Percentiles rank a stretch among this genome's conserved stretches.
phyloP scores from a whole-genome alignment of 148 eudicot genomes.

The Drosera capensis region DNA sequence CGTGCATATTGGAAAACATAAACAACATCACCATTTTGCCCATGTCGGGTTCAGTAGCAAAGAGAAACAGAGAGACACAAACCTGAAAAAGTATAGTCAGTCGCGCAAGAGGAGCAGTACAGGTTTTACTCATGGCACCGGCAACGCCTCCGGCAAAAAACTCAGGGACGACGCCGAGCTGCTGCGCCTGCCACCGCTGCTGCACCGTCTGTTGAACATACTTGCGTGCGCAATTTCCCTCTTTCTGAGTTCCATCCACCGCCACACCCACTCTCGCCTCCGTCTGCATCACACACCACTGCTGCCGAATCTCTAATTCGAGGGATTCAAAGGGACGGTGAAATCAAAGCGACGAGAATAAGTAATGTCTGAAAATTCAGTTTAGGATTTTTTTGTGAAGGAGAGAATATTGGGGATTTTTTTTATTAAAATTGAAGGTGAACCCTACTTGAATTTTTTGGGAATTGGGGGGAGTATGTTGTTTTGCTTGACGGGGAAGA shows the following conservation, averaged over 20 bases:
- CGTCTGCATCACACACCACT: conserved; percentile 44
- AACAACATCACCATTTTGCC: neutral
- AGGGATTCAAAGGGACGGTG: too few relatives aligned
- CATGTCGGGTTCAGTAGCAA: neutral
- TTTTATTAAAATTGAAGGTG: too few relatives aligned
- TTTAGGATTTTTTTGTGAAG: too few relatives aligned
- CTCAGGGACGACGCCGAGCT: conserved; percentile 42
- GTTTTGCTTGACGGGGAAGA: too few relatives aligned
- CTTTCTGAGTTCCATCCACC: conserved; percentile 44
- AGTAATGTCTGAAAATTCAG: too few relatives aligned
- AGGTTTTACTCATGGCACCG: conserved; percentile 69
- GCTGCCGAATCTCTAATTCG: too few relatives aligned
- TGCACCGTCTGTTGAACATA: conserved; percentile 19
- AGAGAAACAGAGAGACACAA: neutral
- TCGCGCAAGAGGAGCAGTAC: conserved; percentile 66
- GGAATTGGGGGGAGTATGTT: too few relatives aligned
- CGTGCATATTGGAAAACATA: too few relatives aligned
- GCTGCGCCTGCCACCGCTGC: conserved; percentile 22
- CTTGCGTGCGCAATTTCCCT: conserved; percentile 26
- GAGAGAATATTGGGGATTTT: too few relatives aligned
- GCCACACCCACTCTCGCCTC: conserved; percentile 78
- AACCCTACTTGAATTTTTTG: too few relatives aligned
- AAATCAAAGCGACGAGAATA: too few relatives aligned
- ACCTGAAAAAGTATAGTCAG: conserved; percentile 69
- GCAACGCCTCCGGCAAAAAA: conserved; percentile 64